Evolutionary conservation across 2,329 filamentous ascomycete genomes (phyloP), one percentile per base, ranked within the genome.

Genomic region (Ophiostoma pallidulum): DNA sequence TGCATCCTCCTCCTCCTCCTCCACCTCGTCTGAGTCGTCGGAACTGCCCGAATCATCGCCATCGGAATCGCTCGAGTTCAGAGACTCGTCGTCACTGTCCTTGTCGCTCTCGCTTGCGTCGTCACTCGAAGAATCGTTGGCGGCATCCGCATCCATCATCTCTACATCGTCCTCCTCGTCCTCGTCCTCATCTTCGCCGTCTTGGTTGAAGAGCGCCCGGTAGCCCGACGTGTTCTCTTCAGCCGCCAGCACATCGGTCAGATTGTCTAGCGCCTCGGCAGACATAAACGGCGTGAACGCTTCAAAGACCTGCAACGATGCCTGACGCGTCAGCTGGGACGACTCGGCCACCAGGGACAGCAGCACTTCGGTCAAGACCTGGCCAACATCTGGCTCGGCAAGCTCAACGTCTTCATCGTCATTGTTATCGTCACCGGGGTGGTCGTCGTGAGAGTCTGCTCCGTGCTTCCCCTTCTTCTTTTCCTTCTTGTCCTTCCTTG

Each of bases 291-390:
- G 68, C 3, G 86, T 84, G 61, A 95, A 95, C 1, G 83, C 80
- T 20, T 82, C 77, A 61, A 97, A 97, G 0, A 94, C 89, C 58
- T 92, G 85, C 60, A 91, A 82, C 6, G 88, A 87, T 45, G 94
- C 82, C 57, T 90, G 87, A 26, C 88, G 80, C 69, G 94, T 86
- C 44, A 97, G 71, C 9, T 82, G 79, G 2, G 90, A 95, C 4
- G 84, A 86, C 52, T 88, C 87, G 0, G 89, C 86, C 3, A 94
- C 78, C 67, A 97, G 88, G 45, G 87, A 86, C n/a, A 97, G 71
- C 8, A 98, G 66, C 44, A 97, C 85, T 59, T 97, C 92, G 3
- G 96, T 80, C 8, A 96, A 66, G 22, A 87, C 74, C 58, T 86
- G 81, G 0, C 87, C 84, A 10, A 72, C 71, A 7, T 75, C 77